Evolutionary conservation across 1,284 basidiomycete species (phyloP).

Genomic region (Rhodotorula mucilaginosa): DNA sequence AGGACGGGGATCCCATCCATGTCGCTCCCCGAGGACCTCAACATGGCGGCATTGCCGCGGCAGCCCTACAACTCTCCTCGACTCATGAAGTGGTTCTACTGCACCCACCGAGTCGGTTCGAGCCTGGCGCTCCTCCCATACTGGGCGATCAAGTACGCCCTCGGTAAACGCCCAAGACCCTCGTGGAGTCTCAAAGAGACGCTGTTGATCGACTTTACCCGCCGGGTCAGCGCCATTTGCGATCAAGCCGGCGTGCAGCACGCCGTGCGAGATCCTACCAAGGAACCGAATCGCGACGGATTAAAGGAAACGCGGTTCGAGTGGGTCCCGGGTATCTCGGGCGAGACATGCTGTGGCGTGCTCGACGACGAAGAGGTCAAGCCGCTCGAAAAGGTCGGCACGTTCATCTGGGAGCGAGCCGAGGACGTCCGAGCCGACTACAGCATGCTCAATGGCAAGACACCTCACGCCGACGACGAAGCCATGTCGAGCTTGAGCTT

Average conservation of each 20-base stretch:
- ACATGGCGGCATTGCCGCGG: slow-evolving; percentile 20
- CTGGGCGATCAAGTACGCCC: slow-evolving; percentile 33
- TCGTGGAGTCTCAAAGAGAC: slow-evolving; percentile 34
- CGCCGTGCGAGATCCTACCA: slow-evolving; percentile 26
- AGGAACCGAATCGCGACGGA: slow-evolving; percentile 12
- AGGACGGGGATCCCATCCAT: neutral
- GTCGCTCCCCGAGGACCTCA: slow-evolving; percentile 28
- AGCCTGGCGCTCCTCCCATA: slow-evolving; percentile 29
- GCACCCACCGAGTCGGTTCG: slow-evolving; percentile 26
- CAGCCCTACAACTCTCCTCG: slow-evolving; percentile 27
- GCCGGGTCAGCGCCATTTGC: slow-evolving; percentile 30
- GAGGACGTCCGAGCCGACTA: slow-evolving; percentile 10
- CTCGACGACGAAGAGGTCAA: slow-evolving; percentile 20
- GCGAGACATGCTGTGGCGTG: slow-evolving; percentile 20
- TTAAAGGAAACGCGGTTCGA: slow-evolving; percentile 37
- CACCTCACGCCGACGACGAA: neutral
- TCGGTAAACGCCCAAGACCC: slow-evolving; percentile 15
- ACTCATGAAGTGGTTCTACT: slow-evolving; percentile 32
- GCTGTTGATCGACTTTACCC: slow-evolving; percentile 29
- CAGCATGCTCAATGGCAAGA: slow-evolving; percentile 9
- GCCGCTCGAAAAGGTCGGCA: slow-evolving; percentile 31
- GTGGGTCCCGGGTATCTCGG: slow-evolving; percentile 28
- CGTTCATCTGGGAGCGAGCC: slow-evolving; percentile 32
- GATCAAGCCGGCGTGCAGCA: slow-evolving; percentile 35
- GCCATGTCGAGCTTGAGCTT: neutral